A percentile compares a stretch with the other conserved stretches of the same genome.
Conservation (phyloP, 352 stramenopile genomes). For the Blastocystis sp. region DNA sequence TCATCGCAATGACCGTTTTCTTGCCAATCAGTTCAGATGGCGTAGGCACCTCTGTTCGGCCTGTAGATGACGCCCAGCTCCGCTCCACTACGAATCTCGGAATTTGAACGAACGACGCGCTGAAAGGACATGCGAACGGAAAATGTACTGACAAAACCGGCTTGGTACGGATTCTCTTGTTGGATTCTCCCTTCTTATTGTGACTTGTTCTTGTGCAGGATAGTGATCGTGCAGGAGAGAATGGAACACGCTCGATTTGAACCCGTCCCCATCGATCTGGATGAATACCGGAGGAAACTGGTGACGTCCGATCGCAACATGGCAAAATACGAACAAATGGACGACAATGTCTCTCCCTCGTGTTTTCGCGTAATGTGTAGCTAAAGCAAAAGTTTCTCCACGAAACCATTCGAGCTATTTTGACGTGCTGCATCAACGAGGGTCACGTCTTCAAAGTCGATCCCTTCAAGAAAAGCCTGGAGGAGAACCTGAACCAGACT, state of each 20-base stretch:
- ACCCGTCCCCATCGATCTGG: background rate
- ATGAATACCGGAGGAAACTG: background rate
- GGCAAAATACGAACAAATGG: background rate
- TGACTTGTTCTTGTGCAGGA: too few species aligned
- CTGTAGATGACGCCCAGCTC: background rate
- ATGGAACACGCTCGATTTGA: background rate
- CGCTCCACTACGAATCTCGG: conserved; percentile 15
- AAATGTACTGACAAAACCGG: background rate
- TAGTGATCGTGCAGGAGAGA: background rate
- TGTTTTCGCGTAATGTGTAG: background rate
- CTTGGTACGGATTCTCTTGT: background rate
- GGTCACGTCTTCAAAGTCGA: conserved; percentile 50
- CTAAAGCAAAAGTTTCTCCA: background rate
- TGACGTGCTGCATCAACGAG: background rate
- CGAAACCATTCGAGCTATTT: background rate
- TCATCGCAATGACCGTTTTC: conserved; percentile 83
- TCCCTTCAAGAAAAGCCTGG: conserved; percentile 43
- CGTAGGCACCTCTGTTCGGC: conserved; percentile 45
- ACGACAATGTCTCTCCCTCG: background rate
- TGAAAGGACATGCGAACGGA: background rate
- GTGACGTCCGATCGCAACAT: background rate
- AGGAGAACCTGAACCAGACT: conserved; percentile 37
- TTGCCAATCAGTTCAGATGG: conserved; percentile 47
- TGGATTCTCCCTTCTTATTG: background rate
- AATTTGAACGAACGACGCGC: background rate